These are phyloP conservation scores for Paxillus ammoniavirescens DNA, from an alignment of 768 basidiomycete genomes.

Conservation along the genomic window DNA sequence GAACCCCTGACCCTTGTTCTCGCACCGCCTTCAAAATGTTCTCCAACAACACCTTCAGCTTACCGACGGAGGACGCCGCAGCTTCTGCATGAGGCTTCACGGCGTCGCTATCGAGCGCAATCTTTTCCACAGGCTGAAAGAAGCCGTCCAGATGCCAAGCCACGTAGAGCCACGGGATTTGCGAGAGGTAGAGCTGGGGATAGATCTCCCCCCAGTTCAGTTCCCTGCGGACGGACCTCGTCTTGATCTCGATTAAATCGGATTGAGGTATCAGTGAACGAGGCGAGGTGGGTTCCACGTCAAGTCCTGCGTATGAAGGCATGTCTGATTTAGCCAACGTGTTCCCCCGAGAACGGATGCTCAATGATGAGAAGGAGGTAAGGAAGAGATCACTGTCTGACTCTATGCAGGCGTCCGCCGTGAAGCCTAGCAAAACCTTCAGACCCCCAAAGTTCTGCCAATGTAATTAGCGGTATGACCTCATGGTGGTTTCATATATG, in stretches of 20 bases:
- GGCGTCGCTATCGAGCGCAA: conserved; percentile 32
- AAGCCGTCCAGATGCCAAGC: conserved; percentile 55
- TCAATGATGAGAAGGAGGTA: conserved; percentile 24
- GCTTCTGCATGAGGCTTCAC: conserved; percentile 22
- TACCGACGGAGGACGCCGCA: conserved; percentile 20
- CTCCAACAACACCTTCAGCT: conserved; percentile 28
- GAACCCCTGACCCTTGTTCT: conserved; percentile 49
- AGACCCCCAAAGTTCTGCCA: conserved; percentile 55
- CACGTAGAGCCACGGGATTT: conserved; percentile 59
- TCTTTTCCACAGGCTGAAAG: conserved; percentile 51
- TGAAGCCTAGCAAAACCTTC: conserved; percentile 57
- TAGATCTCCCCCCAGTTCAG: conserved; percentile 61
- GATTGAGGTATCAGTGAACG: conserved; percentile 35
- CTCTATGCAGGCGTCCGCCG: conserved; percentile 45
- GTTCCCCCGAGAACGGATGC: conserved; percentile 8
- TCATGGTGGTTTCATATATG: background rate
- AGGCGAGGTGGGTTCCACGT: conserved; percentile 23
- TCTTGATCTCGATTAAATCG: conserved; percentile 35
- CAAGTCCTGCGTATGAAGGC: conserved; percentile 4
- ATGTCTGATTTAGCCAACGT: background rate
- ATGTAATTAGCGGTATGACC: background rate
- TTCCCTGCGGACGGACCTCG: conserved; percentile 25
- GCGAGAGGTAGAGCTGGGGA: conserved; percentile 68
- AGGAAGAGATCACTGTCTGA: conserved; percentile 25
- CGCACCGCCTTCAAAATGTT: conserved; percentile 48